Evolutionary conservation across 2,329 filamentous ascomycete genomes (phyloP).

Genomic region (Fusarium staphyleae): DNA sequence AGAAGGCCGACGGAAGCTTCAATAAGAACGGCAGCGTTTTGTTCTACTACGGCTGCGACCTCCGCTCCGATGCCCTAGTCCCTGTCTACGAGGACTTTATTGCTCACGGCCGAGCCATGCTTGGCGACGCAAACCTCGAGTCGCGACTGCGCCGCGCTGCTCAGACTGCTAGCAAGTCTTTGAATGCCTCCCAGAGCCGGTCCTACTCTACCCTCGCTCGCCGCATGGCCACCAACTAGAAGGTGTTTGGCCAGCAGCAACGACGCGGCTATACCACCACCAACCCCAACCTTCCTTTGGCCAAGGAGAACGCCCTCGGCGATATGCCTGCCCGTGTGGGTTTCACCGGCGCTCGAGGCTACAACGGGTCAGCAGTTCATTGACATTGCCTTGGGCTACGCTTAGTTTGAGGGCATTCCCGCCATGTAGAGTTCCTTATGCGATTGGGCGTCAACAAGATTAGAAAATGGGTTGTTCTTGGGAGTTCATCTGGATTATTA

Average conservation of each 20-base stretch:
- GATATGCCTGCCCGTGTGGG: slow-evolving; percentile 79
- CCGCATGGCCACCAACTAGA: neutral
- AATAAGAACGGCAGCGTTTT: slow-evolving; percentile 86
- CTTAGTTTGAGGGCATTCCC: slow-evolving; percentile 87
- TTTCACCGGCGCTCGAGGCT: slow-evolving; percentile 90
- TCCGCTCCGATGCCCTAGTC: slow-evolving; percentile 75
- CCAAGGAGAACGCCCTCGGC: slow-evolving; percentile 87
- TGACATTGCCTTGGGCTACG: slow-evolving; percentile 80
- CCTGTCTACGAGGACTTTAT: slow-evolving; percentile 86
- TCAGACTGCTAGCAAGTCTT: slow-evolving; percentile 67
- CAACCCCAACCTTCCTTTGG: slow-evolving; percentile 83
- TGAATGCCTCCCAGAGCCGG: slow-evolving; percentile 43
- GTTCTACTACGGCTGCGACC: slow-evolving; percentile 94
- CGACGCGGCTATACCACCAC: slow-evolving; percentile 47
- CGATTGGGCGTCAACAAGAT: slow-evolving; percentile 1
- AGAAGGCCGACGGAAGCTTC: slow-evolving; percentile 93
- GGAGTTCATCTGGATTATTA: slow-evolving; percentile 17
- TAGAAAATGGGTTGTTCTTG: slow-evolving; percentile 12
- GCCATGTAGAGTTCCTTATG: slow-evolving; percentile 44
- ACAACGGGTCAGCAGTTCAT: slow-evolving; percentile 93
- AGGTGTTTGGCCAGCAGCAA: slow-evolving; percentile 29
- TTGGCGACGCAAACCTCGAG: slow-evolving; percentile 88
- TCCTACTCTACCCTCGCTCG: slow-evolving; percentile 23
- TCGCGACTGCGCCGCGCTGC: slow-evolving; percentile 82
- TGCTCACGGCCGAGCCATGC: slow-evolving; percentile 82